A percentile compares a stretch with the other conserved stretches of the same genome.
Conservation (phyloP, 495 filamentous ascomycete genomes). For the Tuber calosporum region DNA sequence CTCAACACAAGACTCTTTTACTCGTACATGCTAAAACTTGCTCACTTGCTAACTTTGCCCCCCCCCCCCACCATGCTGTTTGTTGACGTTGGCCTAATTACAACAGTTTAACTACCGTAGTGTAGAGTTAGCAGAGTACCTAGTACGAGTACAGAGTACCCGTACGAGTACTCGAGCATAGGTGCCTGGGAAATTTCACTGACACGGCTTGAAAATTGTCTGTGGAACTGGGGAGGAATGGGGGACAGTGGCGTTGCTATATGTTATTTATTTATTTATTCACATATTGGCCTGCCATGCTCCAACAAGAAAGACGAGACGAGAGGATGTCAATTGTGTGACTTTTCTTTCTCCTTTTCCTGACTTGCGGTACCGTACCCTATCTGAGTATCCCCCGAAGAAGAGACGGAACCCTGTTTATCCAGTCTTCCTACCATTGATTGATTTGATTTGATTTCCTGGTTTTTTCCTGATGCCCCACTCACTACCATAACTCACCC, state of each 20-base stretch:
- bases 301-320: not conserved
- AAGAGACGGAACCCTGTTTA: not conserved
- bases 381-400: not conserved
- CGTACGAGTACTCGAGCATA: not conserved
- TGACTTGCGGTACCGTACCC: not conserved
- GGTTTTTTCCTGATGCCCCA: not conserved
- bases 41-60: not conserved
- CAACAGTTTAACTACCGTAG: too few relatives aligned
- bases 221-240: not conserved
- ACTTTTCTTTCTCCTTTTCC: not conserved
- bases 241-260: not conserved
- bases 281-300: not conserved
- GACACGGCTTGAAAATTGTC: not conserved
- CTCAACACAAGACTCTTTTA: not conserved
- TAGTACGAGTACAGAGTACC: not conserved
- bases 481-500: not conserved
- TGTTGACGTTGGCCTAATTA: not conserved
- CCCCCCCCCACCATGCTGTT: not conserved
- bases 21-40: not conserved
- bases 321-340: not conserved
- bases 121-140: too few relatives aligned
- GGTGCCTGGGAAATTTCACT: not conserved
- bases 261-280: not conserved
- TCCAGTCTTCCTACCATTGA: too few relatives aligned
- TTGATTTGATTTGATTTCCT: not conserved